Percentiles rank a stretch among this genome's conserved stretches.
phyloP scores from a whole-genome alignment of 2,329 filamentous ascomycete genomes.

The Cordyceps farinosa region DNA sequence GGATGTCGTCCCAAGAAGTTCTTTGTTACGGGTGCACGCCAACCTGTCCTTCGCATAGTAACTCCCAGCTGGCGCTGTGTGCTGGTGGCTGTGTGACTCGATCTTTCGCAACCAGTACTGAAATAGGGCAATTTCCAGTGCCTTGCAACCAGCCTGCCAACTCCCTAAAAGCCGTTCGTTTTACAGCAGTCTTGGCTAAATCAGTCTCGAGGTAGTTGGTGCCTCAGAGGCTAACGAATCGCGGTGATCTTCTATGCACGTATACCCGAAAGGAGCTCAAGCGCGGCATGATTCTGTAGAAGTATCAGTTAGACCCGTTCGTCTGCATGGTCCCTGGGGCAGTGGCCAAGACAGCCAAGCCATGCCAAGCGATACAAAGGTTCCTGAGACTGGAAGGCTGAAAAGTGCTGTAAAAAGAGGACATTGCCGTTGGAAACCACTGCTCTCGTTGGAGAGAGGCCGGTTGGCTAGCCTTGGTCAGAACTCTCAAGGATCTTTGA shows the following conservation, averaged over 20 bases:
- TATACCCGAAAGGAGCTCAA: background rate
- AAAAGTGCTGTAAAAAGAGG: background rate
- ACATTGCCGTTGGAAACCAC: background rate
- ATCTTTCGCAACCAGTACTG: background rate
- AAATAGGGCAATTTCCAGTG: background rate
- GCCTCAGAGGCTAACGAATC: background rate
- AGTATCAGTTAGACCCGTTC: background rate
- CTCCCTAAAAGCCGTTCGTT: background rate
- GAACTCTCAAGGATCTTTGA: background rate
- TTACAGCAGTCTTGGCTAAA: background rate
- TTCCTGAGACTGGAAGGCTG: background rate
- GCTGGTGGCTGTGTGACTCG: background rate
- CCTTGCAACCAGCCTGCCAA: too few relatives aligned
- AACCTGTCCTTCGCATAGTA: too few relatives aligned
- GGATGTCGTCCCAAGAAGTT: background rate
- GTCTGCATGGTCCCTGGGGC: too few relatives aligned
- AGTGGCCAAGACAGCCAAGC: background rate
- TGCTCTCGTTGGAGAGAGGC: too few relatives aligned
- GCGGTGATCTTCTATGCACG: background rate
- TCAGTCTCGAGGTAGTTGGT: too few relatives aligned
- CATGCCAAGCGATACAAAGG: slow-evolving; percentile 1
- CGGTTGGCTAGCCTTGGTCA: too few relatives aligned
- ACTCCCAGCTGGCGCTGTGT: too few relatives aligned
- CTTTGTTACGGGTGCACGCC: too few relatives aligned
- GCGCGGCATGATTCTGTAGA: background rate